Conservation (phyloP, 1,284 basidiomycete species). For the Uromyces viciae-fabae region DNA sequence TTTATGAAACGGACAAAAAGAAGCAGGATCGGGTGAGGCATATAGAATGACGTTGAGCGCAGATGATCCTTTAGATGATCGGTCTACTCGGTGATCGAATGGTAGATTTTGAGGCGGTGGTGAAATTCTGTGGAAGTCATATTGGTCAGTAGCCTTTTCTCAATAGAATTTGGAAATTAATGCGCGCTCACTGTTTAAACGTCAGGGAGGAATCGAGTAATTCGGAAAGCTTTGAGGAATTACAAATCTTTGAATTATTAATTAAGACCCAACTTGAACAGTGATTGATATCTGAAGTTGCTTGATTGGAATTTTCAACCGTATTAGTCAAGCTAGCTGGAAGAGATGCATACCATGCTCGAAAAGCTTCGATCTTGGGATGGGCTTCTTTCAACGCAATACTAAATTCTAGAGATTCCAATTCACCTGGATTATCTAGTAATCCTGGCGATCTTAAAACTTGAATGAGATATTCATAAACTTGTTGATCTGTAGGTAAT, state of each 20-base stretch:
- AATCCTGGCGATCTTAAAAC: slow-evolving; percentile 7
- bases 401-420: slow-evolving; percentile 35
- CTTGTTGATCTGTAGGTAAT: slow-evolving; percentile 22
- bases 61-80: slow-evolving; percentile 62
- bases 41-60: slow-evolving; percentile 64
- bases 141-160: not conserved
- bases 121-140: not conserved
- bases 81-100: slow-evolving; percentile 68
- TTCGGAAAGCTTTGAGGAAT: not conserved
- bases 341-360: slow-evolving; percentile 36
- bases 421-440: slow-evolving; percentile 20
- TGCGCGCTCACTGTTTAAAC: not conserved
- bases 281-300: not conserved
- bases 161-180: not conserved
- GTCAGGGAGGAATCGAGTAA: not conserved
- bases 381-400: slow-evolving; percentile 43
- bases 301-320: not conserved
- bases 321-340: slow-evolving; percentile 1
- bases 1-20: slow-evolving; percentile 56
- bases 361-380: slow-evolving; percentile 42
- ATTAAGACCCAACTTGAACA: slow-evolving; percentile 37
- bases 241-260: slow-evolving; percentile 2
- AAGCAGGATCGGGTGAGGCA: slow-evolving; percentile 65
- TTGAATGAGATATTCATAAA: slow-evolving; percentile 21
- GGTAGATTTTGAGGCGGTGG: slow-evolving; percentile 56